Percentiles rank a stretch among this genome's conserved stretches.
Conservation (phyloP, 2,329 filamentous ascomycete genomes). For the Neofusicoccum parvum region DNA sequence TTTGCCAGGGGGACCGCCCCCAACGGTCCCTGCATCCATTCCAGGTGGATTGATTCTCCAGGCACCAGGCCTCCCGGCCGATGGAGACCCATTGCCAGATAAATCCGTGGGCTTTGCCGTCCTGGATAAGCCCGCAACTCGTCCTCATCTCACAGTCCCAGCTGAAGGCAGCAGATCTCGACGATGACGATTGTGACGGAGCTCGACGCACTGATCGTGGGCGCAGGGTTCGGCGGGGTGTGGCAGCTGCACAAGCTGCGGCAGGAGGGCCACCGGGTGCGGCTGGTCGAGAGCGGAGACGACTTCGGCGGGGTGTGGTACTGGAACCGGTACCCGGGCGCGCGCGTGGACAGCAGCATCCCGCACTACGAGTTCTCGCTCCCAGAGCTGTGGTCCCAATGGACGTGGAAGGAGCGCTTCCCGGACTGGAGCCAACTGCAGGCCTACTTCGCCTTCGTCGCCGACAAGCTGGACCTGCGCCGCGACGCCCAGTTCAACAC, state of each 20-base stretch:
- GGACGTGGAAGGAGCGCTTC: constrained; percentile 41
- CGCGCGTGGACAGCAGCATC: constrained; percentile 10
- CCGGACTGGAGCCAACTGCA: constrained; percentile 37
- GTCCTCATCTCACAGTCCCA: too few species aligned
- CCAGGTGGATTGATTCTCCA: too few species aligned
- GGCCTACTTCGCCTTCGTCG: constrained; percentile 38
- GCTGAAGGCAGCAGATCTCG: too few species aligned
- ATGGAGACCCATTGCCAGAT: too few species aligned
- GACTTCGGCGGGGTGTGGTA: constrained; percentile 33
- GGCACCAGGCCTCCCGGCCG: too few species aligned
- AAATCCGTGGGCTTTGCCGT: too few species aligned
- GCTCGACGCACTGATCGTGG: constrained; percentile 31
- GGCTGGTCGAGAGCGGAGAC: constrained; percentile 28
- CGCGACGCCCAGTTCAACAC: constrained; percentile 47
- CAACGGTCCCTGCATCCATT: too few species aligned
- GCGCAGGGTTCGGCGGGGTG: constrained; percentile 33
- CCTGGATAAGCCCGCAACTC: too few species aligned
- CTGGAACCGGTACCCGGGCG: constrained; percentile 35
- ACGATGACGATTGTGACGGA: not conserved
- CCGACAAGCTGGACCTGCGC: constrained; percentile 36
- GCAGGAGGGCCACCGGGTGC: constrained; percentile 29
- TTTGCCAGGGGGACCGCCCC: too few species aligned
- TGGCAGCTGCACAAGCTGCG: constrained; percentile 32
- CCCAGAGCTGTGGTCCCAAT: constrained; percentile 33
- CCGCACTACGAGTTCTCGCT: constrained; percentile 35